phyloP scores from a whole-genome alignment of 164 flowering plant genomes.

The Aristolochia californica region DNA sequence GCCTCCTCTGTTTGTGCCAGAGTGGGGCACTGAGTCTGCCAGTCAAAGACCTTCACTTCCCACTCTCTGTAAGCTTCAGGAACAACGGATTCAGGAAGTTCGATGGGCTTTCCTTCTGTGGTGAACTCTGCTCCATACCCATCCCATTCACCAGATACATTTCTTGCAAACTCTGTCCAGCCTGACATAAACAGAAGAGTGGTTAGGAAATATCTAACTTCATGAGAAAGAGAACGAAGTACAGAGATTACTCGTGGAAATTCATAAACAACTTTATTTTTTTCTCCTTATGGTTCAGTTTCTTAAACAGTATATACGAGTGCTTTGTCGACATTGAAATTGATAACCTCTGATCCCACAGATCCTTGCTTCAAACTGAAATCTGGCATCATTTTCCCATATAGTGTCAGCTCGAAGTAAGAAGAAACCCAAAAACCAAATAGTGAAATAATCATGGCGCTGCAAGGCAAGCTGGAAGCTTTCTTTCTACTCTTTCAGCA shows the following conservation, averaged over 20 bases:
- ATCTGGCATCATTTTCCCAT: no score
- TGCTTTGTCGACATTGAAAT: no score
- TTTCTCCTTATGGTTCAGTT: neutral
- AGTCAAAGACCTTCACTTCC: slow-evolving; percentile 91
- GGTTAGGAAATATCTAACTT: neutral
- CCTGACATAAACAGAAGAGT: slow-evolving; percentile 16
- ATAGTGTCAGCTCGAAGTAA: no score
- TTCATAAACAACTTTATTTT: neutral
- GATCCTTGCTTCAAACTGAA: no score
- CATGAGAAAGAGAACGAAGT: no score
- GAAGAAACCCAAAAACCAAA: no score
- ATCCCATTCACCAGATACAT: slow-evolving; percentile 96
- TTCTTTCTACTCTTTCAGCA: no score
- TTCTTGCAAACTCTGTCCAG: slow-evolving; percentile 65
- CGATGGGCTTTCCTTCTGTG: slow-evolving; percentile 53
- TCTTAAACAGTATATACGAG: neutral
- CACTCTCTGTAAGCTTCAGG: slow-evolving; percentile 91
- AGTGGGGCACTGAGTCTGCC: slow-evolving; percentile 97
- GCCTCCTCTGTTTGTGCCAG: slow-evolving; percentile 40
- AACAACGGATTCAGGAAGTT: slow-evolving; percentile 80
- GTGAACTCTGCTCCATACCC: slow-evolving; percentile 88
- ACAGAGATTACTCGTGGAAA: no score
- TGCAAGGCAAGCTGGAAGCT: no score
- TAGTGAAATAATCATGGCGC: no score
- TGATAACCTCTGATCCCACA: neutral